Percentiles rank a stretch among this genome's conserved stretches.
Conservation (phyloP, 352 stramenopile genomes). For the Pythium plurisporium region DNA sequence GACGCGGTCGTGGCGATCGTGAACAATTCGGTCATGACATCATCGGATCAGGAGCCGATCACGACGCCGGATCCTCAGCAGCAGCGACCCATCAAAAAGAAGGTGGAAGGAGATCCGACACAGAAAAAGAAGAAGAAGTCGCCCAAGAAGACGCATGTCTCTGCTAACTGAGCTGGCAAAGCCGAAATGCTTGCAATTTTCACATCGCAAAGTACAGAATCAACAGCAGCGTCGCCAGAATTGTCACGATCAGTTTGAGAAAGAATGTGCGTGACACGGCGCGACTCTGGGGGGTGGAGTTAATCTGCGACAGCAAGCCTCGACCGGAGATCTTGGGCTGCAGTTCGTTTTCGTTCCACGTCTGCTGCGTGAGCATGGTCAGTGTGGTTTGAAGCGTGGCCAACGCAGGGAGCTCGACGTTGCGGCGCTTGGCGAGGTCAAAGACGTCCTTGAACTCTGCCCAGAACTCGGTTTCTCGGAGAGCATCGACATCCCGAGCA, state of each 20-base stretch:
- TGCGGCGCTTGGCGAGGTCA: constrained; percentile 47
- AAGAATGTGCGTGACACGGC: constrained; percentile 59
- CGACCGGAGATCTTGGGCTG: constrained; percentile 34
- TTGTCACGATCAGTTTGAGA: constrained; percentile 59
- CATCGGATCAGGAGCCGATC: background rate
- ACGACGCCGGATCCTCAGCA: background rate
- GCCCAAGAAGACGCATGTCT: constrained; percentile 7
- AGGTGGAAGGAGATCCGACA: background rate
- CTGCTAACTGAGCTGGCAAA: constrained; percentile 5
- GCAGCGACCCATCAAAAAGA: background rate
- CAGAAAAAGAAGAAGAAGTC: constrained; percentile 21
- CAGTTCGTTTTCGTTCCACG: background rate
- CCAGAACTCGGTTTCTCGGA: constrained; percentile 51
- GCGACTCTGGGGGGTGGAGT: constrained; percentile 36
- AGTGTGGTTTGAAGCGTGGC: constrained; percentile 46
- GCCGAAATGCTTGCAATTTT: no score
- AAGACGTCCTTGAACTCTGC: constrained; percentile 75
- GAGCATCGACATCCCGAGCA: constrained; percentile 42
- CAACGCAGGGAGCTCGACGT: constrained; percentile 41
- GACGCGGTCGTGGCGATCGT: background rate
- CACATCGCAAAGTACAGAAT: constrained; percentile 43
- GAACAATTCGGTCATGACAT: no score
- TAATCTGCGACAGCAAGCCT: constrained; percentile 46
- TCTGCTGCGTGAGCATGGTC: constrained; percentile 18
- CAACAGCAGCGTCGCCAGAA: constrained; percentile 55